Evolutionary conservation across 2,329 filamentous ascomycete species (phyloP).

Genomic region (Penicillium sclerotigenum): DNA sequence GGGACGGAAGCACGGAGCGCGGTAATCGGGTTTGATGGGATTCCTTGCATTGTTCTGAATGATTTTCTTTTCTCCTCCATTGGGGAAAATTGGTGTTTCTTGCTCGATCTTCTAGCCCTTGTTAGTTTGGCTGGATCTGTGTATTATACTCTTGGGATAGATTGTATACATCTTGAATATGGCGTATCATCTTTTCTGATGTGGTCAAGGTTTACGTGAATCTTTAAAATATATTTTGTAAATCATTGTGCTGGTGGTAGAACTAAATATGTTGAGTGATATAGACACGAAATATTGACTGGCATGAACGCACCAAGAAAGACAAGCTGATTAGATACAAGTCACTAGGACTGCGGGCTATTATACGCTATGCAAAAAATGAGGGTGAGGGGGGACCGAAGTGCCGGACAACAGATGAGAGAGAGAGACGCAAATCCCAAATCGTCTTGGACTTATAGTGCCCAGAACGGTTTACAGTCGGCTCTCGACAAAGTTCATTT

Average conservation of each 20-base stretch:
- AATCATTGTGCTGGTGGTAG: not conserved
- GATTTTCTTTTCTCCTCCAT: conserved; percentile 8
- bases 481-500: conserved; percentile 70
- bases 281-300: conserved; percentile 6
- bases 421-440: not conserved
- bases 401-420: not conserved
- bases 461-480: conserved; percentile 58
- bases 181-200: conserved; percentile 5
- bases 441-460: not conserved
- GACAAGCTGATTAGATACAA: conserved; percentile 11
- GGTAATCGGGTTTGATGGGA: conserved; percentile 6
- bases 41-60: conserved; percentile 14
- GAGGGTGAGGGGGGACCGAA: conserved; percentile 9
- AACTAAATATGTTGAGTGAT: conserved; percentile 5
- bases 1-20: conserved; percentile 12
- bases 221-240: not conserved
- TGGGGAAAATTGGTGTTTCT: conserved; percentile 17
- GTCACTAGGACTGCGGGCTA: conserved; percentile 3
- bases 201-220: conserved; percentile 9
- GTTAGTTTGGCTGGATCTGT: conserved; percentile 10
- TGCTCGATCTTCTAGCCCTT: conserved; percentile 14
- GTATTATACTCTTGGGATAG: conserved; percentile 14
- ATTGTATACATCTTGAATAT: conserved; percentile 11
- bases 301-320: conserved; percentile 5
- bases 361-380: conserved; percentile 20